phyloP scores from a whole-genome alignment of 2,329 filamentous ascomycete species.

The Pseudogymnoascus sp. region DNA sequence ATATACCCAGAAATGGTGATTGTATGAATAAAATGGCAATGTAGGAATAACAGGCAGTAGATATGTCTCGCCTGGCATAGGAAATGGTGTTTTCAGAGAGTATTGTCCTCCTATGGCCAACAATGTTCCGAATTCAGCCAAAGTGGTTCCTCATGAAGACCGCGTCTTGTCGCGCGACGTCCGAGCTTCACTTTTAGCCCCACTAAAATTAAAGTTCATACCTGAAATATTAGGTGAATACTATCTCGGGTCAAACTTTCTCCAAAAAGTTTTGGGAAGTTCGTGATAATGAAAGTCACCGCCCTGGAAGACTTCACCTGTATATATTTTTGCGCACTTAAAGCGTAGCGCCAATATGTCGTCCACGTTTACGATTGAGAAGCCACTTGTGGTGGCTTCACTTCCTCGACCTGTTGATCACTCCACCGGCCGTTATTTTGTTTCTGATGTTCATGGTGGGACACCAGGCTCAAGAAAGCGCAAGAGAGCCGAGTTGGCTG shows the following conservation, averaged over 20 bases:
- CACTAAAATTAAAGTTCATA: background rate
- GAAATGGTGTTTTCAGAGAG: background rate
- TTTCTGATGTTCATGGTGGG: conserved; percentile 55
- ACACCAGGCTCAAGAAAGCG: conserved; percentile 51
- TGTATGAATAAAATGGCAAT: background rate
- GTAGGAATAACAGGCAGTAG: background rate
- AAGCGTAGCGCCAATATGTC: conserved; percentile 23
- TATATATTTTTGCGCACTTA: conserved; percentile 3
- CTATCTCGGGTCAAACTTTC: conserved; percentile 5
- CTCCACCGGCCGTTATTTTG: conserved; percentile 44
- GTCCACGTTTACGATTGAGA: conserved; percentile 52
- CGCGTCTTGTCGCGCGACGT: conserved; percentile 3
- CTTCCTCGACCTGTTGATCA: conserved; percentile 52
- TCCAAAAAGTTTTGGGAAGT: conserved; percentile 11
- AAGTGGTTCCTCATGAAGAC: conserved; percentile 7
- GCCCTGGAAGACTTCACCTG: conserved; percentile 6
- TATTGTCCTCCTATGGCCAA: background rate
- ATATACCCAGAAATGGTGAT: background rate
- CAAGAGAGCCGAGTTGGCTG: conserved; percentile 55
- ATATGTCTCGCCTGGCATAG: background rate
- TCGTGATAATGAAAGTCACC: conserved; percentile 7
- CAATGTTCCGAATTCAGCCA: conserved; percentile 7
- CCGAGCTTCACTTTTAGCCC: conserved; percentile 1
- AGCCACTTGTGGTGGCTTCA: conserved; percentile 55
- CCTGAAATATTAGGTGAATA: background rate